phyloP scores from a whole-genome alignment of 2,329 filamentous ascomycete genomes.

The Talaromyces funiculosus region DNA sequence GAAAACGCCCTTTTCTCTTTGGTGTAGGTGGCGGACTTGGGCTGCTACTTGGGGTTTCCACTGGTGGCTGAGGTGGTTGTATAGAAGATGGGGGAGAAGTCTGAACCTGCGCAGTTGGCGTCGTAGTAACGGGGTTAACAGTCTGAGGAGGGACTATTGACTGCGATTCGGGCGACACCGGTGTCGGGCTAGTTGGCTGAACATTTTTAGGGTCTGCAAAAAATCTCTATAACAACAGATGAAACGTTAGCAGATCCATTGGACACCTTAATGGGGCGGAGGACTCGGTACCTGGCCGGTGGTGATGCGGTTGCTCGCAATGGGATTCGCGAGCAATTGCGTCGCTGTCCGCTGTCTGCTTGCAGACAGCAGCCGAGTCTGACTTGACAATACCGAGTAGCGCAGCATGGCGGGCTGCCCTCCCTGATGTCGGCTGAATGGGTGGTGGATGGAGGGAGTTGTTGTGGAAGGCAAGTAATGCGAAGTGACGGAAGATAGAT shows the following conservation, averaged over 20 bases:
- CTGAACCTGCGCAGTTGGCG: slow-evolving; percentile 31
- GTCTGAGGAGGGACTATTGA: slow-evolving; percentile 47
- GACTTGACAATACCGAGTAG: slow-evolving; percentile 47
- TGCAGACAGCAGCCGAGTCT: slow-evolving; percentile 36
- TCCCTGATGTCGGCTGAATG: slow-evolving; percentile 25
- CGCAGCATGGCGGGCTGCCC: slow-evolving; percentile 52
- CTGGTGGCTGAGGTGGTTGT: slow-evolving; percentile 21
- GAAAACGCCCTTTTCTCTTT: slow-evolving; percentile 66
- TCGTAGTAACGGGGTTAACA: slow-evolving; percentile 42
- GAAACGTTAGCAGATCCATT: slow-evolving; percentile 25
- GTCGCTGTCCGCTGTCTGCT: slow-evolving; percentile 31
- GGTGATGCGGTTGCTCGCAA: slow-evolving; percentile 31
- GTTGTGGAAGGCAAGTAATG: background rate
- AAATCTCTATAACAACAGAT: slow-evolving; percentile 37
- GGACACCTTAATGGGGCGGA: slow-evolving; percentile 22
- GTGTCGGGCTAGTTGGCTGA: slow-evolving; percentile 34
- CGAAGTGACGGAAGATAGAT: slow-evolving; percentile 12
- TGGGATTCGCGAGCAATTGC: slow-evolving; percentile 41
- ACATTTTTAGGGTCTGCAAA: slow-evolving; percentile 46
- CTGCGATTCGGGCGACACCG: slow-evolving; percentile 40
- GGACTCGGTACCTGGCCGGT: slow-evolving; percentile 36
- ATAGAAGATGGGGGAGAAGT: slow-evolving; percentile 32
- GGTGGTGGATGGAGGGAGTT: slow-evolving; percentile 12
- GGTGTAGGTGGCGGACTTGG: slow-evolving; percentile 43
- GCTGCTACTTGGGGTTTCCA: slow-evolving; percentile 26